Conservation (phyloP, 2,329 filamentous ascomycete genomes). For the Verticillium klebahnii region DNA sequence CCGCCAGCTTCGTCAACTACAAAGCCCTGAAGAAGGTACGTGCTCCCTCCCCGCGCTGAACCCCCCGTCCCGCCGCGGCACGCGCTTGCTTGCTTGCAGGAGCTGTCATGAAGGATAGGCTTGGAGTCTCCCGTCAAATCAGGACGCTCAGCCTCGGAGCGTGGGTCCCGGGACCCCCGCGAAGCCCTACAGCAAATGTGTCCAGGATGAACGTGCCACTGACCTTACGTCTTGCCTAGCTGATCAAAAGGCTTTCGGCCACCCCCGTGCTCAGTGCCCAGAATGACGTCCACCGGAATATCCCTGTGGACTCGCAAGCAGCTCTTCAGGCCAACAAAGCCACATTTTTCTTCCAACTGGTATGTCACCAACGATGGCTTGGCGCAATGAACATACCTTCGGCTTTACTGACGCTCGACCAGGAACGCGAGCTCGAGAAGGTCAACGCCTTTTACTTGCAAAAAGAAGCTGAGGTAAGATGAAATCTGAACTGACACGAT, state of each 20-base stretch:
- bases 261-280: conserved; percentile 80
- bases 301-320: conserved; percentile 69
- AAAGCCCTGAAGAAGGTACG: conserved; percentile 96
- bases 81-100: not conserved
- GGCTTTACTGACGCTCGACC: conserved; percentile 32
- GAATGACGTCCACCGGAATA: conserved; percentile 51
- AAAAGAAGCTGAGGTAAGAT: conserved; percentile 88
- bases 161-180: conserved; percentile 1
- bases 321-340: conserved; percentile 95
- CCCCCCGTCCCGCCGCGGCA: conserved; percentile 8
- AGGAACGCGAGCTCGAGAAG: conserved; percentile 98
- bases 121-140: not conserved
- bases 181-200: not conserved
- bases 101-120: not conserved
- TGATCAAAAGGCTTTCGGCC: conserved; percentile 96
- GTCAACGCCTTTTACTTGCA: conserved; percentile 97
- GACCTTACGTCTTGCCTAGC: conserved; percentile 48
- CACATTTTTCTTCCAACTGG: conserved; percentile 96
- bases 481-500: not conserved
- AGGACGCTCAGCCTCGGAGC: not conserved
- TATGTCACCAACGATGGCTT: conserved; percentile 38
- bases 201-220: conserved; percentile 17
- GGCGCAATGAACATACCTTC: conserved; percentile 13
- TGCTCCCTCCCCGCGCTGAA: conserved; percentile 11
- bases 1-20: conserved; percentile 98